phyloP scores from a whole-genome alignment of 2,329 filamentous ascomycete species.

The Exophiala dermatitidis region DNA sequence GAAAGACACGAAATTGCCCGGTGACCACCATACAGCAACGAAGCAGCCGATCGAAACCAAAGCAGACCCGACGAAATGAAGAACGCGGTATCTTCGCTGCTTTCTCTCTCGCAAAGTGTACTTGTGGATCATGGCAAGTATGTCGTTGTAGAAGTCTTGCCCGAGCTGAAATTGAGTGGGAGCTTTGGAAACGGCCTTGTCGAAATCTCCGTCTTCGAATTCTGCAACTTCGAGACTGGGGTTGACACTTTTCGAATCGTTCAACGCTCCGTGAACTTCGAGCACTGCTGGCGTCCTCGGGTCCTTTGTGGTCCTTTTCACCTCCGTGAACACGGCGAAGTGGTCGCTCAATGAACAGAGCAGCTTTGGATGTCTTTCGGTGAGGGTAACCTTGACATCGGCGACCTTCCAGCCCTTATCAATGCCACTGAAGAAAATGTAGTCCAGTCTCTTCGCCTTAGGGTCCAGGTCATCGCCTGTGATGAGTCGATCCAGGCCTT shows the following conservation, averaged over 20 bases:
- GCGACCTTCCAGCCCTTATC: constrained; percentile 58
- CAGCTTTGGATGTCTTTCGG: constrained; percentile 69
- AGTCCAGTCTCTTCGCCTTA: constrained; percentile 81
- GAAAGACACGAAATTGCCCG: constrained; percentile 68
- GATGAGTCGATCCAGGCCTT: constrained; percentile 57
- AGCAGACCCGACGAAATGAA: constrained; percentile 66
- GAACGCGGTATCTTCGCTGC: constrained; percentile 64
- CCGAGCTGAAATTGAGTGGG: constrained; percentile 34
- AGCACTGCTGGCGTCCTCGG: constrained; percentile 1
- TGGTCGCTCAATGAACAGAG: constrained; percentile 88
- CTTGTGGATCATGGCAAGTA: constrained; percentile 60
- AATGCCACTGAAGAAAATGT: constrained; percentile 64
- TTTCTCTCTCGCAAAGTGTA: constrained; percentile 65
- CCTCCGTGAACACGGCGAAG: constrained; percentile 79
- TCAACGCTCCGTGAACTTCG: constrained; percentile 13
- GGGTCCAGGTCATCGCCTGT: constrained; percentile 62
- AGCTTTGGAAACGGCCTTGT: constrained; percentile 21
- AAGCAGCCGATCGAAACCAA: constrained; percentile 65
- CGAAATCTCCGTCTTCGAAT: constrained; percentile 20
- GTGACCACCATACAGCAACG: constrained; percentile 79
- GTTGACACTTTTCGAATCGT: constrained; percentile 5
- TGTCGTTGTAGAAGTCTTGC: constrained; percentile 58
- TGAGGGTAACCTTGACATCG: constrained; percentile 68
- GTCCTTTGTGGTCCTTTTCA: constrained; percentile 35
- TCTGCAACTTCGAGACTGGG: constrained; percentile 12